Percentiles rank a stretch among this genome's conserved stretches.
phyloP scores from a whole-genome alignment of 495 filamentous ascomycete genomes.

The Neurospora sp. region DNA sequence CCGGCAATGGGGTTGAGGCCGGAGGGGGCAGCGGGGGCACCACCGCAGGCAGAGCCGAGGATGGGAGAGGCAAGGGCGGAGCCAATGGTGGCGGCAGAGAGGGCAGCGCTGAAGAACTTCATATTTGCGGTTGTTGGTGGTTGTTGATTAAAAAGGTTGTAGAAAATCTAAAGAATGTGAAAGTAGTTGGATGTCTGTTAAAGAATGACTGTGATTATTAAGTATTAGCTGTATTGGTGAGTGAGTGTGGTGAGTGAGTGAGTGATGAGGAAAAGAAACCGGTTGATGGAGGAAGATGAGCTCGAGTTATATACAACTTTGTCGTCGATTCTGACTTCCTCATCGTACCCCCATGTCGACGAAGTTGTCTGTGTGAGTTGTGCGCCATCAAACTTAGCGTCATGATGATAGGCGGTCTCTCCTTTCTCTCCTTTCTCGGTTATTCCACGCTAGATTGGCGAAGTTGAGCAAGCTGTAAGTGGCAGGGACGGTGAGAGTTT shows the following conservation, averaged over 20 bases:
- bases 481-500: not conserved
- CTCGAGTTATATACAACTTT: not conserved
- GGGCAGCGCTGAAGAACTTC: conserved; percentile 7
- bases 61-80: conserved; percentile 2
- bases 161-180: not conserved
- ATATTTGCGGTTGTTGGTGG: conserved; percentile 1
- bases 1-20: not conserved
- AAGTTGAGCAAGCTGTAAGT: not conserved
- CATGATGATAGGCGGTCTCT: not conserved
- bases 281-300: not conserved
- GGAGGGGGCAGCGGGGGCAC: not conserved
- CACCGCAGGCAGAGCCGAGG: not conserved
- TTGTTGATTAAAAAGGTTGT: not conserved
- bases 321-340: not conserved
- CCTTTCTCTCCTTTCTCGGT: not conserved
- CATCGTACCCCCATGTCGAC: not conserved
- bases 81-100: conserved; percentile 1
- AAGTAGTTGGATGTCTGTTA: not conserved
- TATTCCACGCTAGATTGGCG: not conserved
- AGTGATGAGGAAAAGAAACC: not conserved
- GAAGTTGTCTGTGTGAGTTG: not conserved
- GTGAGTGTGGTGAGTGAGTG: not conserved
- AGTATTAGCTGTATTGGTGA: not conserved
- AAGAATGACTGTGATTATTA: not conserved
- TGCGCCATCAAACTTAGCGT: not conserved